These are phyloP conservation scores for Cucumis melo DNA, from an alignment of 306 rosid species.

Conservation along the genomic window DNA sequence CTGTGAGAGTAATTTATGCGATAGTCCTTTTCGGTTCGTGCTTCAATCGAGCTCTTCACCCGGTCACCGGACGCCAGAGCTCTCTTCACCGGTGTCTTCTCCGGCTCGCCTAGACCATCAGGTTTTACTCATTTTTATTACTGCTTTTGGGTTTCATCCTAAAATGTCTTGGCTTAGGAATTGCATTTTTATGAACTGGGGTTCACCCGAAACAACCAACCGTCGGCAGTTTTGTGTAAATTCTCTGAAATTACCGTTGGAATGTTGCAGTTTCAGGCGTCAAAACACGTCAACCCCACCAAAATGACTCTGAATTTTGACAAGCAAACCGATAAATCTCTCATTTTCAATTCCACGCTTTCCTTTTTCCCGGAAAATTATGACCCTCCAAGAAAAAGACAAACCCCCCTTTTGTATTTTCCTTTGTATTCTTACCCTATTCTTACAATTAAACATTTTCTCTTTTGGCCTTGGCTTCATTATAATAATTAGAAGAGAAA, in stretches of 20 bases:
- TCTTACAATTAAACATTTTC: not conserved
- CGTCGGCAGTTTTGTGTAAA: conserved; percentile 2
- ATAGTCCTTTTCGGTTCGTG: conserved; percentile 64
- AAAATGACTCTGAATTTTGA: not conserved
- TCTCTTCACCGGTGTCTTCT: conserved; percentile 40
- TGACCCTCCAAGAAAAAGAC: not conserved
- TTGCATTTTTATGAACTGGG: not conserved
- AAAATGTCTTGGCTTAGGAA: not conserved
- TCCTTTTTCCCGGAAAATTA: not conserved
- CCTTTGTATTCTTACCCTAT: not conserved
- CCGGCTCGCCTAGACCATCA: conserved; percentile 33
- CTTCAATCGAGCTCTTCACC: conserved; percentile 30
- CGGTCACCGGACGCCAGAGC: conserved; percentile 52
- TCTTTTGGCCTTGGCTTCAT: not conserved
- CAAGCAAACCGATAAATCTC: not conserved
- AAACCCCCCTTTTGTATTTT: conserved; percentile 4
- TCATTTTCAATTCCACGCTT: not conserved
- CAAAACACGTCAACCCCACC: not conserved
- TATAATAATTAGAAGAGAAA: not conserved
- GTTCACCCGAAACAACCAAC: not conserved
- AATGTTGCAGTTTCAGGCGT: not conserved
- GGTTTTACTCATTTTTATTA: conserved; percentile 22
- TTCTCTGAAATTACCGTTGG: conserved; percentile 1
- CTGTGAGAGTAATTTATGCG: conserved; percentile 23
- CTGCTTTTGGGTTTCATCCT: not conserved